A percentile compares a stretch with the other conserved stretches of the same genome.
phyloP scores from a whole-genome alignment of 1,139 yeast species.

The Geotrichum aggregatum region DNA sequence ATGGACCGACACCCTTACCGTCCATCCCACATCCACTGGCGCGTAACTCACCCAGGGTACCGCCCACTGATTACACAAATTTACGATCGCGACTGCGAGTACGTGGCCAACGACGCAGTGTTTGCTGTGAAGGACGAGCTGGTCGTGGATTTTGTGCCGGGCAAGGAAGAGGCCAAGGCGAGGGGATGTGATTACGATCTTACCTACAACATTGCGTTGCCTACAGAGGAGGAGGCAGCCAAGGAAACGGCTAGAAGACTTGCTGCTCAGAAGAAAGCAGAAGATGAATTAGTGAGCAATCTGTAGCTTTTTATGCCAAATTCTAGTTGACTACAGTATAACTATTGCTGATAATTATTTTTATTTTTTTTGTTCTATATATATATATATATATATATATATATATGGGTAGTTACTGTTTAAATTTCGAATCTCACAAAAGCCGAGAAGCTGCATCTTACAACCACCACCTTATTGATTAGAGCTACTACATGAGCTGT shows the following conservation, averaged over 20 bases:
- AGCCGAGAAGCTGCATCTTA: too few relatives aligned
- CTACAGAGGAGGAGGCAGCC: slow-evolving; percentile 11
- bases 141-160: slow-evolving; percentile 32
- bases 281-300: slow-evolving; percentile 1
- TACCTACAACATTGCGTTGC: slow-evolving; percentile 15
- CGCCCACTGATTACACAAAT: slow-evolving; percentile 38
- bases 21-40: slow-evolving; percentile 42
- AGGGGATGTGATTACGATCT: slow-evolving; percentile 9
- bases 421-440: too few relatives aligned
- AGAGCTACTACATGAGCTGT: too few relatives aligned
- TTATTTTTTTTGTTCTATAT: too few relatives aligned
- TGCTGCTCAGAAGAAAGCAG: slow-evolving; percentile 7
- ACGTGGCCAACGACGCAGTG: slow-evolving; percentile 36
- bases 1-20: slow-evolving; percentile 42
- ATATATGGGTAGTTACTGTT: too few relatives aligned
- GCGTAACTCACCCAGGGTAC: slow-evolving; percentile 35
- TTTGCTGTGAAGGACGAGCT: slow-evolving; percentile 40
- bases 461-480: too few relatives aligned
- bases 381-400: too few relatives aligned
- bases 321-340: too few relatives aligned
- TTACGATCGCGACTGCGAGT: slow-evolving; percentile 33
- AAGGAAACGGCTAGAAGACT: slow-evolving; percentile 12
- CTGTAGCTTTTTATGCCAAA: neutral
- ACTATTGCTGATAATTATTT: too few relatives aligned
- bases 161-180: neutral